phyloP scores from a whole-genome alignment of 768 basidiomycete species.

The Calocybe cyanea region DNA sequence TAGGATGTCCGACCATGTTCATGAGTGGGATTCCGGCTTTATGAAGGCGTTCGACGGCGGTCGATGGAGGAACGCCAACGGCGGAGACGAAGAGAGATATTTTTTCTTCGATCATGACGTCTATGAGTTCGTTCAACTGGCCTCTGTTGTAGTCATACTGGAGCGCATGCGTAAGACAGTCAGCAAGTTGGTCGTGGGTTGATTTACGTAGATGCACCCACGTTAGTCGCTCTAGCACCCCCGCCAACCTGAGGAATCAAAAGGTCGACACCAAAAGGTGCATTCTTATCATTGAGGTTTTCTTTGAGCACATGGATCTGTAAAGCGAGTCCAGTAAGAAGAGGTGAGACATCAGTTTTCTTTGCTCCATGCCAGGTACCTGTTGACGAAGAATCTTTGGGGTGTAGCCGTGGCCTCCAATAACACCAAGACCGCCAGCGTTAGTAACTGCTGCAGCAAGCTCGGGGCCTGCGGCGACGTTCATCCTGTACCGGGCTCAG shows the following conservation, averaged over 20 bases:
- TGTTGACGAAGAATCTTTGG: slow-evolving; percentile 77
- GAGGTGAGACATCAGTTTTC: too few relatives aligned
- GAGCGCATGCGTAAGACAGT: background rate
- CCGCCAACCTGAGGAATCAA: slow-evolving; percentile 86
- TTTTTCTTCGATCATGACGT: slow-evolving; percentile 92
- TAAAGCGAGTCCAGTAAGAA: too few relatives aligned
- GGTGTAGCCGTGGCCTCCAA: slow-evolving; percentile 86
- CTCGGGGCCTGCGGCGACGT: slow-evolving; percentile 57
- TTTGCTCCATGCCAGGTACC: too few relatives aligned
- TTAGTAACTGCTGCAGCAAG: slow-evolving; percentile 93
- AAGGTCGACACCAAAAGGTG: slow-evolving; percentile 89
- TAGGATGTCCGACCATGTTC: slow-evolving; percentile 98
- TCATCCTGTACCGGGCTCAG: slow-evolving; percentile 31
- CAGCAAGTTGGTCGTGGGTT: background rate
- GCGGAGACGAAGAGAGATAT: slow-evolving; percentile 87
- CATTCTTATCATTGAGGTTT: slow-evolving; percentile 66
- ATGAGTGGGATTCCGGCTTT: slow-evolving; percentile 81
- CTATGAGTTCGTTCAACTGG: slow-evolving; percentile 74
- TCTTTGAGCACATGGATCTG: slow-evolving; percentile 75
- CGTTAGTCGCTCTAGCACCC: slow-evolving; percentile 87
- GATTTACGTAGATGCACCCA: slow-evolving; percentile 20
- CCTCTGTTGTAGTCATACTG: slow-evolving; percentile 91
- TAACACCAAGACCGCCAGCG: slow-evolving; percentile 89
- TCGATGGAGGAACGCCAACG: slow-evolving; percentile 80
- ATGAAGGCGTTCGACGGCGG: slow-evolving; percentile 79